These are phyloP conservation scores for Friedmanniomyces simplex DNA, from an alignment of 495 filamentous ascomycete species.

Conservation along the genomic window DNA sequence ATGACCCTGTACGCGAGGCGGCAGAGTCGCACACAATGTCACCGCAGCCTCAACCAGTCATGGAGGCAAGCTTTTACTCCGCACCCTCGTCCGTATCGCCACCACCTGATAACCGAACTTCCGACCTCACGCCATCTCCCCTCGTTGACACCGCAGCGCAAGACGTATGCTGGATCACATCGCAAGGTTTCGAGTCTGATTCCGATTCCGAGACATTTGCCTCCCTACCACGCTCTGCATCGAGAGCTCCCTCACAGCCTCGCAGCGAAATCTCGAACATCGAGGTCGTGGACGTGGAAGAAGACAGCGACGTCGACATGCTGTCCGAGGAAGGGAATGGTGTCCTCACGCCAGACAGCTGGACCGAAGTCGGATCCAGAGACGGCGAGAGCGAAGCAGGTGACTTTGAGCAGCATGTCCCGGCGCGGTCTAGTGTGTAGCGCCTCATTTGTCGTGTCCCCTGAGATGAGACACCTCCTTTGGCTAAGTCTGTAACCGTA, in stretches of 20 bases:
- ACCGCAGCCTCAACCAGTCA: background rate
- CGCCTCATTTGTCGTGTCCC: background rate
- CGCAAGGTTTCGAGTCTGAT: slow-evolving; percentile 9
- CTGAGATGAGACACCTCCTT: background rate
- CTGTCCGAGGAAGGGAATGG: slow-evolving; percentile 14
- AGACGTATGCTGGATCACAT: background rate
- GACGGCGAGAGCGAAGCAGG: slow-evolving; percentile 16
- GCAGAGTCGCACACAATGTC: background rate
- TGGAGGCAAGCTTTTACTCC: slow-evolving; percentile 18
- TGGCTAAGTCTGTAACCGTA: background rate
- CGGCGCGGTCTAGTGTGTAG: background rate
- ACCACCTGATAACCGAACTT: background rate
- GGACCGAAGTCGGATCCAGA: slow-evolving; percentile 13
- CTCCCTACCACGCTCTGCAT: slow-evolving; percentile 2
- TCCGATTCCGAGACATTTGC: slow-evolving; percentile 16
- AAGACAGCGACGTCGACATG: slow-evolving; percentile 19
- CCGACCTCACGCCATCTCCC: background rate
- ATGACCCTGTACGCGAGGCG: slow-evolving; percentile 14
- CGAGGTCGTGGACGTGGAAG: slow-evolving; percentile 14
- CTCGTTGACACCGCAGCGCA: background rate
- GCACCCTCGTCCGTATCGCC: slow-evolving; percentile 12
- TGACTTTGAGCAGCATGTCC: background rate
- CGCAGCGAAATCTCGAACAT: slow-evolving; percentile 4
- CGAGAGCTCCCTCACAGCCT: slow-evolving; percentile 1
- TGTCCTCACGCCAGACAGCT: slow-evolving; percentile 14